Evolutionary conservation across 2,329 filamentous ascomycete genomes (phyloP), one percentile per base, ranked within the genome.

Genomic region (Lachnellula hyalina): DNA sequence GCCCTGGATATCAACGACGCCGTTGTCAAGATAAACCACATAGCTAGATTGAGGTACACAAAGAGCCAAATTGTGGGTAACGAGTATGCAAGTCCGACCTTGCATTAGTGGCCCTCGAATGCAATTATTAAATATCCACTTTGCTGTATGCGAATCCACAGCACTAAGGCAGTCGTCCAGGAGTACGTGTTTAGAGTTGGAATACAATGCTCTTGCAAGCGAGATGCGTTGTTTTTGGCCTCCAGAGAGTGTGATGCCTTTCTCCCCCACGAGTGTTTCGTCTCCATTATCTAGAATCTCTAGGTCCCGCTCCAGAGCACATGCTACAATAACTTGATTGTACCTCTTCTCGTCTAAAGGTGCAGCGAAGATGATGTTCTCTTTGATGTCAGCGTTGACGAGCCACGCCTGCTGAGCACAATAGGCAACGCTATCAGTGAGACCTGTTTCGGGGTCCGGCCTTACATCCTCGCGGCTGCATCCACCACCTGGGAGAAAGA

Each of bases 211-310:
- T 62, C 94, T 86, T n/a, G 94, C 94, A 45, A 99, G 80, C 14
- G 93, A 96, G 50, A 99, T 97, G 55, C 94, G 86, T 72, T 99
- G 94, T 73, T 97, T 97, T 73, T 99, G 94, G 6, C 94, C 94
- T 60, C 94, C 94, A 6, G 94, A 99, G 14, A 99, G 82, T 15
- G 93, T 93, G 59, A 99, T 96, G 35, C 94, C 94, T 73, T 97
- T 99, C 70, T 99, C 94, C 50, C 94, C 94, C 34, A 99, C 94
- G 21, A 96, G 75, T 0, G 94, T 97, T 71, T 95, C 84, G 68
- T 99, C 94, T 41, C 94, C 94, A 57, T 86, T 85, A 70, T 96
- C 92, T 1, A 99, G 82, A 42, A 97, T 96, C 60, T 96, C 84
- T 14, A 99, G 78, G 69, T 99, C 94, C 51, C 90, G 87, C 69